A percentile compares a stretch with the other conserved stretches of the same genome.
These are phyloP conservation scores for Anthostomella pinea DNA, from an alignment of 2,329 filamentous ascomycete genomes.

Conservation along the genomic window DNA sequence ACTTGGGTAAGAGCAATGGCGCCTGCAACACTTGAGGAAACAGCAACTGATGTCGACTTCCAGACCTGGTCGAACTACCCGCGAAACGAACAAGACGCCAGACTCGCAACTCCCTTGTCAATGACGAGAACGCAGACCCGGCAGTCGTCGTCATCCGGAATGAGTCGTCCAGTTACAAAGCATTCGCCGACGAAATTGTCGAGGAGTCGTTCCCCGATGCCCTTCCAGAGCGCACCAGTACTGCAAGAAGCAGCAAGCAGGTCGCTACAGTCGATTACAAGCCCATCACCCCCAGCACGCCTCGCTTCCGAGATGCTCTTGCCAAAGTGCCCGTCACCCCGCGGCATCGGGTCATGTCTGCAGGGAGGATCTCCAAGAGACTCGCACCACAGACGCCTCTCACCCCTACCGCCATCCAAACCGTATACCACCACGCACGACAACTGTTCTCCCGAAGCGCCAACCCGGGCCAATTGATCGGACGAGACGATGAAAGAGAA, in stretches of 20 bases:
- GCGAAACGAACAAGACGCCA: constrained; percentile 47
- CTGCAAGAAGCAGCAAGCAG: constrained; percentile 14
- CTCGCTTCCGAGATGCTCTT: constrained; percentile 76
- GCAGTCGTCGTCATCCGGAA: constrained; percentile 31
- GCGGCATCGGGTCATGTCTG: constrained; percentile 76
- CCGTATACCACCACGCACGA: constrained; percentile 82
- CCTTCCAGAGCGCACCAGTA: constrained; percentile 17
- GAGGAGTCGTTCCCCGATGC: constrained; percentile 29
- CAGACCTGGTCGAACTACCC: constrained; percentile 34
- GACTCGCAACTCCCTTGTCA: constrained; percentile 43
- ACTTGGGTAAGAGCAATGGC: constrained; percentile 34
- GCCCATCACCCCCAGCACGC: constrained; percentile 68
- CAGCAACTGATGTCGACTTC: constrained; percentile 17
- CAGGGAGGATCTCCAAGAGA: constrained; percentile 72
- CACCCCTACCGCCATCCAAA: constrained; percentile 66
- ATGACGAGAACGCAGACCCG: constrained; percentile 68
- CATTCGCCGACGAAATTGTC: constrained; percentile 38
- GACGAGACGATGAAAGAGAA: constrained; percentile 66
- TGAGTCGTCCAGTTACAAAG: constrained; percentile 42
- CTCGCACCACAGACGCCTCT: constrained; percentile 73
- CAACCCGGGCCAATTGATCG: constrained; percentile 71
- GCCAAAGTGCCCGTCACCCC: constrained; percentile 73
- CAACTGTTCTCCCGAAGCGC: constrained; percentile 82
- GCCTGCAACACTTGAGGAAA: constrained; percentile 6
- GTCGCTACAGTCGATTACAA: constrained; percentile 35